These are phyloP conservation scores for Sphaerostilbella broomeana DNA, from an alignment of 2,329 filamentous ascomycete species.

Conservation along the genomic window DNA sequence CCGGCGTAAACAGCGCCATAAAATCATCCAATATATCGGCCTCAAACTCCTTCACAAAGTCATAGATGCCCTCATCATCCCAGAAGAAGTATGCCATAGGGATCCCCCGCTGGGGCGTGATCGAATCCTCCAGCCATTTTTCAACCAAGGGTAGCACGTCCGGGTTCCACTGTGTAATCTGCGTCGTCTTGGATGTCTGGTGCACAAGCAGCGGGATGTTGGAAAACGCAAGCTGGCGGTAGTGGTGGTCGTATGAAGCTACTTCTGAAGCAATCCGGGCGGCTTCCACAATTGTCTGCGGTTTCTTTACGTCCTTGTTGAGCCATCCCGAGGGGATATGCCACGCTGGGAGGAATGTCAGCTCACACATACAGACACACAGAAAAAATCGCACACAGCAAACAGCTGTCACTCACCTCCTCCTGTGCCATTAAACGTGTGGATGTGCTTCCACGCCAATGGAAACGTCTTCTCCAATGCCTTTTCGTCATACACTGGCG, in stretches of 20 bases:
- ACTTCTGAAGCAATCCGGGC: slow-evolving; percentile 15
- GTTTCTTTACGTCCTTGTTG: slow-evolving; percentile 9
- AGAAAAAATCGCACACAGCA: too few species aligned
- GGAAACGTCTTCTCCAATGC: slow-evolving; percentile 14
- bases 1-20: slow-evolving; percentile 14
- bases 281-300: slow-evolving; percentile 18
- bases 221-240: slow-evolving; percentile 17
- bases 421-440: slow-evolving; percentile 14
- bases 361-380: slow-evolving; percentile 5
- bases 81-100: slow-evolving; percentile 23
- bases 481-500: too few species aligned
- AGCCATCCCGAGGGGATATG: slow-evolving; percentile 19
- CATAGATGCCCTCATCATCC: slow-evolving; percentile 17
- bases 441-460: slow-evolving; percentile 17
- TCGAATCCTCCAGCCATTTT: slow-evolving; percentile 17
- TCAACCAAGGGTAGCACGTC: slow-evolving; percentile 18
- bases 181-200: slow-evolving; percentile 18
- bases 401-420: slow-evolving; percentile 20
- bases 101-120: slow-evolving; percentile 4
- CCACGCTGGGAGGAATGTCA: slow-evolving; percentile 15
- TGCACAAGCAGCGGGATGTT: slow-evolving; percentile 22
- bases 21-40: slow-evolving; percentile 15
- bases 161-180: slow-evolving; percentile 15
- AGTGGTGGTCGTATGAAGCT: slow-evolving; percentile 11
- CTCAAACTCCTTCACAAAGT: slow-evolving; percentile 18